Conservation (phyloP, 352 stramenopile genomes). For the Globisporangium sylvaticum region DNA sequence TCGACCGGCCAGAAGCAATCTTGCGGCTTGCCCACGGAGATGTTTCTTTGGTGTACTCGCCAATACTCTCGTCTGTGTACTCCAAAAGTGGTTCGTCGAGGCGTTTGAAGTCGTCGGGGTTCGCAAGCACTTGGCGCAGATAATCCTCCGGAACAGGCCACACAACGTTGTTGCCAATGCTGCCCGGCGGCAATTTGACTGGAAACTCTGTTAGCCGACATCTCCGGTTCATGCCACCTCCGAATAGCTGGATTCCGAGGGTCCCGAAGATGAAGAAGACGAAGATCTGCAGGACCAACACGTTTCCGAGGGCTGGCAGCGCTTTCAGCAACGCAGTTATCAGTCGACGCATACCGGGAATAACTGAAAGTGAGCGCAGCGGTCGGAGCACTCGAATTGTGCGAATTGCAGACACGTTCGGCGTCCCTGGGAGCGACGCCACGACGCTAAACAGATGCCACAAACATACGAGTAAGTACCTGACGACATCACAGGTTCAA, state of each 20-base stretch:
- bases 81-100: conserved; percentile 34
- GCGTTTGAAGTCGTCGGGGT: conserved; percentile 38
- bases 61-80: conserved; percentile 36
- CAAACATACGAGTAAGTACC: not conserved
- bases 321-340: conserved; percentile 85
- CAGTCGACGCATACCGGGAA: conserved; percentile 74
- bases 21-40: conserved; percentile 59
- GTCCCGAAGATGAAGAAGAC: conserved; percentile 91
- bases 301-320: conserved; percentile 81
- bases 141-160: conserved; percentile 60
- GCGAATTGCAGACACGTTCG: conserved; percentile 78
- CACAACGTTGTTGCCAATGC: conserved; percentile 7
- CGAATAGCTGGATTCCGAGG: conserved; percentile 86
- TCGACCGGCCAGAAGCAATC: conserved; percentile 94
- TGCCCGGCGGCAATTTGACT: conserved; percentile 34
- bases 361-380: conserved; percentile 85
- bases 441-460: conserved; percentile 34
- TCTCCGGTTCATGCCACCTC: conserved; percentile 70
- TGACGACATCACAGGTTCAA: not conserved
- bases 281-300: conserved; percentile 89
- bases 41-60: conserved; percentile 53
- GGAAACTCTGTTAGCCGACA: conserved; percentile 80
- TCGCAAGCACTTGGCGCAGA: conserved; percentile 32
- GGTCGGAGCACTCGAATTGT: conserved; percentile 88
- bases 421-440: conserved; percentile 48